Conservation (phyloP, 495 filamentous ascomycete species). For the Hyaloscypha variabilis region DNA sequence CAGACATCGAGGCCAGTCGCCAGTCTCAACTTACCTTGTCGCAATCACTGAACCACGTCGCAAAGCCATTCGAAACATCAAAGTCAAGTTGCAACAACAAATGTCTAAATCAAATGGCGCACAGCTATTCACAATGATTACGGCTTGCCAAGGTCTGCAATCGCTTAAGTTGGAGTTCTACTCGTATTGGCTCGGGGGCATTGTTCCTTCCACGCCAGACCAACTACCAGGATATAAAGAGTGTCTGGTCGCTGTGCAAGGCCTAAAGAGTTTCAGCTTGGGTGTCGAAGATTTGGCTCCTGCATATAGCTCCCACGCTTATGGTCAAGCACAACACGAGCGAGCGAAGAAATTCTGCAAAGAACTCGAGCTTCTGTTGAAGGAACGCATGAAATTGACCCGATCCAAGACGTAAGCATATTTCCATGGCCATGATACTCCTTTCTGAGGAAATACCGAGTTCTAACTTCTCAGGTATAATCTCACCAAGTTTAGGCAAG, state of each 20-base stretch:
- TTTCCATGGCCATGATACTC: too few relatives aligned
- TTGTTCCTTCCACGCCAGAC: background rate
- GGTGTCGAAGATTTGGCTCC: too few relatives aligned
- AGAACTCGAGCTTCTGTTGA: background rate
- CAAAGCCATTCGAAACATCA: constrained; percentile 7
- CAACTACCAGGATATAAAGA: background rate
- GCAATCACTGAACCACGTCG: constrained; percentile 18
- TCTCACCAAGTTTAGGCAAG: constrained; percentile 3
- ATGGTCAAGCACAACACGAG: too few relatives aligned
- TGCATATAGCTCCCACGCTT: too few relatives aligned
- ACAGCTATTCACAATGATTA: constrained; percentile 1
- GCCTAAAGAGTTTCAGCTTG: background rate
- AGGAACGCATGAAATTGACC: background rate
- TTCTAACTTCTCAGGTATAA: background rate
- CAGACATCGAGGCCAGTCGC: background rate
- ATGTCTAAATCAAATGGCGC: background rate
- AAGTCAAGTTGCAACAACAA: background rate
- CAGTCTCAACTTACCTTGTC: constrained; percentile 17
- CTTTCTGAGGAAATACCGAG: background rate
- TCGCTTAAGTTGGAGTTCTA: background rate
- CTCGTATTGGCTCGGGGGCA: too few relatives aligned
- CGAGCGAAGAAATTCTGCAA: background rate
- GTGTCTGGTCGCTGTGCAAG: background rate
- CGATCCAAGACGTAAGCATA: background rate
- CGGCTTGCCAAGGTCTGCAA: constrained; percentile 9